Evolutionary conservation across 495 filamentous ascomycete species (phyloP), one percentile per base, ranked within the genome.

Genomic region (Aspergillus sclerotioniger): DNA sequence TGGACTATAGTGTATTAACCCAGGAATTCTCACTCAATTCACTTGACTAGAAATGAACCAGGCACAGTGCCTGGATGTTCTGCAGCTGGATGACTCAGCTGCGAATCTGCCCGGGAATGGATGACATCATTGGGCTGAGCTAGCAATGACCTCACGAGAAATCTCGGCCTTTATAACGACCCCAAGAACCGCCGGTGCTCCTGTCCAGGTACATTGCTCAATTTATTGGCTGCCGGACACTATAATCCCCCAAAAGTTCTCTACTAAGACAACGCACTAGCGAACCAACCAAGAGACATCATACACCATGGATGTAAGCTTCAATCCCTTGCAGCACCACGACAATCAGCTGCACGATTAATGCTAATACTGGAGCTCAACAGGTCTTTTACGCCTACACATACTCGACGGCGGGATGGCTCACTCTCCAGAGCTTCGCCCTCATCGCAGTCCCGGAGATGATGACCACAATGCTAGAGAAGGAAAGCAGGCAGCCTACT

Each of bases 351-450:
- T 41, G 37, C 37, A 13, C 9, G 12, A n/a, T 6, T 15, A 13
- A 15, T 15, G 33, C 52, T 59, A 49, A 63, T 47, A 2, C 12
- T 29, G 13, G 8, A 21, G 13, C 8, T n/a, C 19, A 13, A 13
- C 54, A 90, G 84, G 83, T 85, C 59, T 85, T 88, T 67, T 82
- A 85, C 60, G 65, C 73, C 16, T 90, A 90, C 74, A 85, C 79
- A 51, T 86, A 87, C 68, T 77, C 80, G 19, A 86, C 87, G 20
- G 75, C 84, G 7, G 82, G 73, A 60, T 91, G 87, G 88, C 79
- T 90, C 47, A 63, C 78, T 17, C 62, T 89, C 12, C 88, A 94
- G 73, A 82, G 87, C 37, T 12, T 85, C 4, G 79, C 87, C 0
- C 74, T 92, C 39, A 80, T 90, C 49, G 56, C 76, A 5, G 83